phyloP scores from a whole-genome alignment of 2,329 filamentous ascomycete species.

The Fusarium solani-melongenae region DNA sequence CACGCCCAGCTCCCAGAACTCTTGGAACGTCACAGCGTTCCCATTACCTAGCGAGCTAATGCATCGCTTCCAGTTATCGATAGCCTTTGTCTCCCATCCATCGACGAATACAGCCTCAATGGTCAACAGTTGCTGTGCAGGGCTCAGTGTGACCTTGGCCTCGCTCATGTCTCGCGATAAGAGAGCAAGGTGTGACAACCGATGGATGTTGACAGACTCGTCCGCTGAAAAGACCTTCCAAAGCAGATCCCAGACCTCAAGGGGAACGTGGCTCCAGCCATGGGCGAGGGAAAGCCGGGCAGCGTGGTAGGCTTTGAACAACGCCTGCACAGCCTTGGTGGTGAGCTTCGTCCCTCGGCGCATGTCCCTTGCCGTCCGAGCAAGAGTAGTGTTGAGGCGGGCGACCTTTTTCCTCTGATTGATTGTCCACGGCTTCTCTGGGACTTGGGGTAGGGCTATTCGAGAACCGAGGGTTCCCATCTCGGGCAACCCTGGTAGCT shows the following conservation, averaged over 20 bases:
- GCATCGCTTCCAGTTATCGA: conserved; percentile 72
- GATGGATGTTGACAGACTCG: conserved; percentile 61
- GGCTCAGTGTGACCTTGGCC: conserved; percentile 64
- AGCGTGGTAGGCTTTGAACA: conserved; percentile 63
- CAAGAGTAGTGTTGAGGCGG: conserved; percentile 50
- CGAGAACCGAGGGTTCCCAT: conserved; percentile 40
- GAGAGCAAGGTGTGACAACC: conserved; percentile 69
- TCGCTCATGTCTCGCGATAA: conserved; percentile 75
- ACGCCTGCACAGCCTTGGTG: conserved; percentile 51
- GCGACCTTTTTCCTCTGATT: conserved; percentile 53
- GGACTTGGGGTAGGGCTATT: conserved; percentile 48
- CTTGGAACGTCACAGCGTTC: conserved; percentile 57
- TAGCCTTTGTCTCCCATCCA: conserved; percentile 68
- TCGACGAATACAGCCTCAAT: conserved; percentile 75
- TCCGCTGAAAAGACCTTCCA: conserved; percentile 71
- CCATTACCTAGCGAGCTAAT: conserved; percentile 63
- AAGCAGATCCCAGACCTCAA: conserved; percentile 70
- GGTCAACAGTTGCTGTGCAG: conserved; percentile 71
- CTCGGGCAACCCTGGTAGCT: conserved; percentile 42
- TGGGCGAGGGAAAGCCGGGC: conserved; percentile 57
- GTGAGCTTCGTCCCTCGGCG: conserved; percentile 43
- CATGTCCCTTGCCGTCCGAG: conserved; percentile 43
- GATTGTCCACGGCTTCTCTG: conserved; percentile 50
- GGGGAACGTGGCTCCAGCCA: conserved; percentile 66
- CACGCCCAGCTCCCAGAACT: conserved; percentile 74